A percentile compares a stretch with the other conserved stretches of the same genome.
phyloP scores from a whole-genome alignment of 176 grass and related monocot genomes.

The barley (Hordeum vulgare) region MorexV3_pseudomolecules_assembly NC_058523.1:125230311-125230810 shows the following conservation, averaged over 20 bases:
- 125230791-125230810: neutral
- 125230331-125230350: neutral
- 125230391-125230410: neutral
- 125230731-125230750: slow-evolving; percentile 79
- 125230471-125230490: neutral
- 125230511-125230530: neutral
- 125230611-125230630: slow-evolving; percentile 21
- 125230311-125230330: neutral
- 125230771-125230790: slow-evolving; percentile 58
- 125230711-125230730: slow-evolving; percentile 97
- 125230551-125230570: neutral
- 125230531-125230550: neutral
- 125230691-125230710: slow-evolving; percentile 44
- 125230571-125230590: neutral
- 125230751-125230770: slow-evolving; percentile 62
- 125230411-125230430: neutral
- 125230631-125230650: slow-evolving; percentile 15
- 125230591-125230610: neutral
- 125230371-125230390: neutral
- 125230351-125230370: neutral
- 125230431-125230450: neutral
- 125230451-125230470: neutral
- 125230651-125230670: slow-evolving; percentile 21
- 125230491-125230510: neutral
- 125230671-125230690: neutral